Conservation (phyloP, 1,284 basidiomycete genomes). For the Takashimella koratensis region DNA sequence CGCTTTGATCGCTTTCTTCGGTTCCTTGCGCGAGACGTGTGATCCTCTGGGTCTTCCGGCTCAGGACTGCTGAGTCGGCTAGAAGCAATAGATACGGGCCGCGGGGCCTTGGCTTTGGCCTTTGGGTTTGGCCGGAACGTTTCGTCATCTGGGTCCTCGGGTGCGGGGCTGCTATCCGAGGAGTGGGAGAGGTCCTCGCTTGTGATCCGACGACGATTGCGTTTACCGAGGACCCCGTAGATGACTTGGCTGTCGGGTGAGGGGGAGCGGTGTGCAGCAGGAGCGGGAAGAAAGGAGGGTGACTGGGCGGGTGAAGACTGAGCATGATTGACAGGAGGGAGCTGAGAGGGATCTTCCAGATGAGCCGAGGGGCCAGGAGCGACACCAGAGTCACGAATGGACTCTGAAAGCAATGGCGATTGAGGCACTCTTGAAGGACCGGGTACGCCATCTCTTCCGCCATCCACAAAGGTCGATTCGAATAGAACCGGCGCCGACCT, state of each 20-base stretch:
- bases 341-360: too few species aligned
- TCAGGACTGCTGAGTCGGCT: slow-evolving; percentile 15
- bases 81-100: background rate
- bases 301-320: too few species aligned
- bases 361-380: too few species aligned
- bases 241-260: slow-evolving; percentile 1
- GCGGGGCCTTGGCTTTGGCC: background rate
- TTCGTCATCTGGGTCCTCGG: slow-evolving; percentile 5
- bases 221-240: background rate
- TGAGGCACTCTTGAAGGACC: too few species aligned
- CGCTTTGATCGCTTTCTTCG: background rate
- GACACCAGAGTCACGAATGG: too few species aligned
- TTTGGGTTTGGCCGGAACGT: background rate
- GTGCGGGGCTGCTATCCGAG: slow-evolving; percentile 1
- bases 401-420: too few species aligned
- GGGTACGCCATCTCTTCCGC: too few species aligned
- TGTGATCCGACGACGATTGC: background rate
- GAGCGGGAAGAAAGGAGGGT: too few species aligned
- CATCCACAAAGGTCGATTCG: background rate
- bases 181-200: background rate
- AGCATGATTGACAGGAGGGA: too few species aligned
- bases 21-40: slow-evolving; percentile 10
- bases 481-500: background rate
- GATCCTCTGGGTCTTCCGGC: slow-evolving; percentile 20
- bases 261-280: too few species aligned